Base-by-base conservation (phyloP, 495 filamentous ascomycete genomes). In the Jackrogersella multiformis region DNA sequence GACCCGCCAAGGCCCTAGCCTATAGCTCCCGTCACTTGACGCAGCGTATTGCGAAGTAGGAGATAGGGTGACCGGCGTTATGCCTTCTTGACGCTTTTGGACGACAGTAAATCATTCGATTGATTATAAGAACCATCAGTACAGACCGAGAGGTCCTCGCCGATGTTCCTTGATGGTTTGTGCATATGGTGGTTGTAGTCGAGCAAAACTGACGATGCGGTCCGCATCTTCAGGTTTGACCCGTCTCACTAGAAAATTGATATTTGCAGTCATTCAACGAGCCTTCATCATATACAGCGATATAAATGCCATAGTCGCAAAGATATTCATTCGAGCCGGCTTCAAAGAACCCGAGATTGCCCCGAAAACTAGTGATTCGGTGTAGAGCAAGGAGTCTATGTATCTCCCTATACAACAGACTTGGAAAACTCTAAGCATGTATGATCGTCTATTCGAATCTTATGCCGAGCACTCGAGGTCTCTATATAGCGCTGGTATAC, bases 1-100 rank as follows among this genome's bases (percentile, higher is more conserved):
- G n/a, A 24, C 23, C 20, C 15, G 51, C 64, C 57, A 62, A 68
- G 58, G n/a, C 65, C 35, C 44, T 68, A 62, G 53, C 32, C 56
- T 62, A 44, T 23, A 20, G 39, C 18, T 28, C 28, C 28, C 26
- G 18, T 59, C 55, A 54, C 26, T 53, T 36, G 38, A 34, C 21
- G 39, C 0, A 39, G 24, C 26, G 10, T 13, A 30, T 63, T 38
- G 39, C 30, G 56, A 49, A 52, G 24, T 42, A 67, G 45, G 45
- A 49, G 45, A 49, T 49, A 32, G 18, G 26, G 30, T 49, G 24
- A 32, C 45, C 2, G 21, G 15, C 23, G 44, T 12, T n/a, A 26
- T 13, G 21, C 24, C 26, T 46, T 18, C 23, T 26, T 46, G 10
- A 24, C 13, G n/a, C 9, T 46, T 46, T 26, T 26, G 42, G 13